A percentile compares a stretch with the other conserved stretches of the same genome.
Evolutionary conservation across 176 grass and related monocot species (phyloP).

Genomic region (Musa acuminata): DNA sequence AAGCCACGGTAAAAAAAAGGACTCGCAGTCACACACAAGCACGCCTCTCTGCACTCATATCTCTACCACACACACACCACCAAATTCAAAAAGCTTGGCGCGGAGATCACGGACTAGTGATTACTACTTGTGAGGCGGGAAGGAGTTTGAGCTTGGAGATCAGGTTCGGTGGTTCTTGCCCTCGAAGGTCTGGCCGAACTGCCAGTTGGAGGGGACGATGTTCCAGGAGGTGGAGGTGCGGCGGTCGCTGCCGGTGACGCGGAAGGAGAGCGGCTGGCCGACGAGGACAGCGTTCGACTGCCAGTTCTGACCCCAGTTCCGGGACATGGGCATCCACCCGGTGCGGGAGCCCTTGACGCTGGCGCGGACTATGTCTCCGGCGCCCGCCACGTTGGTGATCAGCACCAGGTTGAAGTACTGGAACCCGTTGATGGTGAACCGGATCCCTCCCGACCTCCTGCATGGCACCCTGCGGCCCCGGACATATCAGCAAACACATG

Average conservation of each 20-base stretch:
- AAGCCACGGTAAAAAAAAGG: no score
- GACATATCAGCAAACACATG: not conserved
- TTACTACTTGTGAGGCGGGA: not conserved
- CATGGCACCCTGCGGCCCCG: slow-evolving; percentile 15
- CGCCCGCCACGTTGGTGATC: slow-evolving; percentile 21
- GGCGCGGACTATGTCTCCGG: slow-evolving; percentile 16
- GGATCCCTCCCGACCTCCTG: slow-evolving; percentile 17
- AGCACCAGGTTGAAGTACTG: slow-evolving; percentile 28
- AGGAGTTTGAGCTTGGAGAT: not conserved
- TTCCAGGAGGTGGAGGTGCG: slow-evolving; percentile 30
- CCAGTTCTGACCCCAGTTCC: slow-evolving; percentile 32
- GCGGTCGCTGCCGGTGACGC: slow-evolving; percentile 28
- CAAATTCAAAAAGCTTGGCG: not conserved
- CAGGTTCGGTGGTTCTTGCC: slow-evolving; percentile 17
- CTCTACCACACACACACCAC: not conserved
- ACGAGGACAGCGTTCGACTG: slow-evolving; percentile 25
- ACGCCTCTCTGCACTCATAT: no score
- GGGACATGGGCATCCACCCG: slow-evolving; percentile 19
- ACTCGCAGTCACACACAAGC: no score
- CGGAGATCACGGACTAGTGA: not conserved
- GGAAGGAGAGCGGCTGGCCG: slow-evolving; percentile 26
- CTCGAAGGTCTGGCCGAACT: slow-evolving; percentile 26
- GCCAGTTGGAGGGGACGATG: slow-evolving; percentile 21
- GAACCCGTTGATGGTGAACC: slow-evolving; percentile 26
- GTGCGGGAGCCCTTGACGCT: slow-evolving; percentile 22